Evolutionary conservation across 495 filamentous ascomycete genomes (phyloP).

Genomic region (Penicillium simplicissimum): DNA sequence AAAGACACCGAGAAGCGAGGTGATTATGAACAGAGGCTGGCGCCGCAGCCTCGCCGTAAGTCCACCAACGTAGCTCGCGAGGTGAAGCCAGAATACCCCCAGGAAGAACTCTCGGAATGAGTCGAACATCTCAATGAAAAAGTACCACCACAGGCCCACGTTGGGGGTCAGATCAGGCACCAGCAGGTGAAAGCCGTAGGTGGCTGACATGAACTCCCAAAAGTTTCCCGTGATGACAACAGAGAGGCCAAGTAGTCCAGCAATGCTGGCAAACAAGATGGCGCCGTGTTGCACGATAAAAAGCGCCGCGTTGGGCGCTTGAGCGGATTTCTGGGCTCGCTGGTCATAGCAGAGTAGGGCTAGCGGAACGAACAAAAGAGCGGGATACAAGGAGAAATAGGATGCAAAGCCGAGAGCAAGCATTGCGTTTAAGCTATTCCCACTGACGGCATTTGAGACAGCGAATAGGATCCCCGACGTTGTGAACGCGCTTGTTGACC

Average conservation of each 20-base stretch:
- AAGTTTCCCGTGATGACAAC: conserved; percentile 73
- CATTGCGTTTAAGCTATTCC: conserved; percentile 74
- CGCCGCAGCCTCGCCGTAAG: conserved; percentile 74
- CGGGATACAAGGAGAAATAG: conserved; percentile 90
- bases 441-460: conserved; percentile 77
- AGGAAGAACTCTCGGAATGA: conserved; percentile 97
- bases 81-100: conserved; percentile 95
- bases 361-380: conserved; percentile 80
- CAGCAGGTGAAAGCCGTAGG: conserved; percentile 88
- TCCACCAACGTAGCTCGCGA: conserved; percentile 83
- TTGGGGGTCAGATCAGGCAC: conserved; percentile 94
- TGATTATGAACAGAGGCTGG: conserved; percentile 84
- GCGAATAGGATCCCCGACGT: conserved; percentile 85
- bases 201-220: conserved; percentile 82
- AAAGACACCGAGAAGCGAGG: conserved; percentile 80
- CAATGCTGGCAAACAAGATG: conserved; percentile 48
- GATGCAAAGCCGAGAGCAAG: conserved; percentile 81
- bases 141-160: conserved; percentile 98
- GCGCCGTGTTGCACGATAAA: conserved; percentile 55
- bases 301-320: conserved; percentile 23
- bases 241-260: conserved; percentile 68
- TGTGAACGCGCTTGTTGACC: conserved; percentile 88
- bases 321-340: conserved; percentile 31
- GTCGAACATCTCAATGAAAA: conserved; percentile 99
- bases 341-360: conserved; percentile 80